A percentile compares a stretch with the other conserved stretches of the same genome.
Conservation (phyloP, 2,329 filamentous ascomycete genomes). For the Claviceps fusiformis region DNA sequence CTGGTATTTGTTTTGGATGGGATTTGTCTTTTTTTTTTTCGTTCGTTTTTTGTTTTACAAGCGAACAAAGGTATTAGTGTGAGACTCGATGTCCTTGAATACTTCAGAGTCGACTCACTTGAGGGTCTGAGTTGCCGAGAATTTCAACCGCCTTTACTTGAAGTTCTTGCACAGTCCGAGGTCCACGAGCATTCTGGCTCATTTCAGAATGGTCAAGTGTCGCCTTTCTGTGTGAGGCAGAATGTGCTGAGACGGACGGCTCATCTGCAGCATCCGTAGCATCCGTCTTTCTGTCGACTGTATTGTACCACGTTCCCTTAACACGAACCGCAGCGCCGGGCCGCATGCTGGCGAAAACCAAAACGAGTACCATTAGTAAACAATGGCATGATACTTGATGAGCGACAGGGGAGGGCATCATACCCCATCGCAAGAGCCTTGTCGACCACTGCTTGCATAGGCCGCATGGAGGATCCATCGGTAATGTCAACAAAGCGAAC, state of each 20-base stretch:
- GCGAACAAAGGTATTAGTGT: slow-evolving; percentile 7
- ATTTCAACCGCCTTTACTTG: slow-evolving; percentile 56
- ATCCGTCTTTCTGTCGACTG: slow-evolving; percentile 3
- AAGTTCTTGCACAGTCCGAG: slow-evolving; percentile 43
- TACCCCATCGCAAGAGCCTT: slow-evolving; percentile 61
- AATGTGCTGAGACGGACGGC: slow-evolving; percentile 2
- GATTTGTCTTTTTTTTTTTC: slow-evolving; percentile 58
- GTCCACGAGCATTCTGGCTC: neutral
- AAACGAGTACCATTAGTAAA: neutral
- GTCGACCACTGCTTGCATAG: slow-evolving; percentile 69
- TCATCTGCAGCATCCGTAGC: neutral
- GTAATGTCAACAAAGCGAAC: slow-evolving; percentile 72
- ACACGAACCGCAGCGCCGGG: slow-evolving; percentile 71
- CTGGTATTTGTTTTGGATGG: slow-evolving; percentile 94
- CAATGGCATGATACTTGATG: neutral
- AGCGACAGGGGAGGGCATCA: slow-evolving; percentile 20
- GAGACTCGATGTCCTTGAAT: neutral
- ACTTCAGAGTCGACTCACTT: slow-evolving; percentile 38
- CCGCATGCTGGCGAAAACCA: slow-evolving; percentile 46
- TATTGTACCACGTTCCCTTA: slow-evolving; percentile 55
- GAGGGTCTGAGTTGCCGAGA: slow-evolving; percentile 64
- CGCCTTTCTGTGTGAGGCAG: slow-evolving; percentile 1
- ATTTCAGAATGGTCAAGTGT: neutral
- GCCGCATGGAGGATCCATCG: slow-evolving; percentile 70
- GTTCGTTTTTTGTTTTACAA: neutral